Base-by-base conservation (phyloP, 352 stramenopile species). In the Phytophthora fragariaefolia region DNA sequence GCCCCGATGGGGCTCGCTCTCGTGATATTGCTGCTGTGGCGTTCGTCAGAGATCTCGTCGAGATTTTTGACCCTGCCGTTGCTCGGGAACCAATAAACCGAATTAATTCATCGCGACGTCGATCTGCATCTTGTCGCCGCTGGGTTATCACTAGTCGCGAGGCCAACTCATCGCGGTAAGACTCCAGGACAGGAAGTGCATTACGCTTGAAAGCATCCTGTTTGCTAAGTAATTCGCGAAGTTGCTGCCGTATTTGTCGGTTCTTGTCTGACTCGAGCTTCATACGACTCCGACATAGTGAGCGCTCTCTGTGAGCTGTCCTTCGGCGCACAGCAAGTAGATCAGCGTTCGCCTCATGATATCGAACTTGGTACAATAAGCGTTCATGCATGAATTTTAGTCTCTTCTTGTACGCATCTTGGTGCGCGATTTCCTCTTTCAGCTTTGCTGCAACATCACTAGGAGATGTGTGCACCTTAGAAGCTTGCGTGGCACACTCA, bases 401-500 rank as follows among this genome's bases (percentile, higher is more conserved):
- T 28, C 74, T 74, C 67, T 87, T 86, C 53, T 84, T 85, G 77
- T 90, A 91, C 17, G 69, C 59, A 6, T 85, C 79, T 32, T 80
- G 72, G 18, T 71, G 78, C 2, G 63, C 70, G 20, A 83, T 73
- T 38, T 91, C 63, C 15, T 85, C 58, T 62, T 83, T 74, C 27
- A 90, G 63, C 26, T 42, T 49, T 1, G 54, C 49, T 0, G 75
- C 53, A 8, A 56, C 24, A 9, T 71, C 20, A 18, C 10, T 47
- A 6, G 24, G 20, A 6, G 18, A 1, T 40, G 23, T 10, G 23
- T 34, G 45, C 47, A 26, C 3, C 17, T 75, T 72, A 30, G 58
- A 38, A 17, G 22, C 49, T 50, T 15, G 51, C 22, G 13, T 24
- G 24, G 26, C 15, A 28, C 15, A 24, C 42, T 43, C 63, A 53